Evolutionary conservation across 495 filamentous ascomycete genomes (phyloP), one percentile per base, ranked within the genome.

Genomic region (Platismatia glauca): DNA sequence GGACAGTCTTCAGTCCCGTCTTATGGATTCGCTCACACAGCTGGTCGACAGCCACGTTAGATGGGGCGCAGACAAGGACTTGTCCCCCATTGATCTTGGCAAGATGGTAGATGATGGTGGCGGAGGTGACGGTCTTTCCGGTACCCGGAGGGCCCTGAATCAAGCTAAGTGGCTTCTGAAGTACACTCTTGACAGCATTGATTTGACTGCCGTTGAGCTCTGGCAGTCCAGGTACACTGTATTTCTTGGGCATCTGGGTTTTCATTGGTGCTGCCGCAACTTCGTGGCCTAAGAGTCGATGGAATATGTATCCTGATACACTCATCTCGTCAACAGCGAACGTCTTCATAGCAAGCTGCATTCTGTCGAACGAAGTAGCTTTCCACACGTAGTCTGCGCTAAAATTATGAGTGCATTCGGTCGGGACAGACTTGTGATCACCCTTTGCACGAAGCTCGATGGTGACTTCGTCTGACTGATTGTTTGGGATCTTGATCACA

Each of bases 311-410:
- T 52, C 94, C 94, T 29, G 93, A 97, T 58, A 99, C 91, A 70
- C 92, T 97, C 87, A 95, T 89, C 70, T 99, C 94, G 67, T 99
- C 94, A 57, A 99, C 86, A 29, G 94, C 94, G 71, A 99, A 99
- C 0, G 90, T 97, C 81, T 97, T 97, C 94, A 99, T 97, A 41
- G 94, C 94, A 64, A 89, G 84, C 73, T 99, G 94, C 94, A 99
- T 99, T 64, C 94, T 91, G 71, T 99, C 94, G 70, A 97, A 99
- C 0, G 92, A 96, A 1, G 95, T 99, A 27, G 94, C 94, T 70
- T 99, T 99, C 94, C 94, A 99, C 37, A 99, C 94, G 71, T 99
- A 99, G 73, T 99, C 94, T 63, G 92, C 94, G 41, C 88, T 95
- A 74, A 97, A 99, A 70, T 96, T 95, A 73, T 96, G 91, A 2